A percentile compares a stretch with the other conserved stretches of the same genome.
phyloP scores from a whole-genome alignment of 1,284 basidiomycete species.

The Melampsora occidentalis region DNA sequence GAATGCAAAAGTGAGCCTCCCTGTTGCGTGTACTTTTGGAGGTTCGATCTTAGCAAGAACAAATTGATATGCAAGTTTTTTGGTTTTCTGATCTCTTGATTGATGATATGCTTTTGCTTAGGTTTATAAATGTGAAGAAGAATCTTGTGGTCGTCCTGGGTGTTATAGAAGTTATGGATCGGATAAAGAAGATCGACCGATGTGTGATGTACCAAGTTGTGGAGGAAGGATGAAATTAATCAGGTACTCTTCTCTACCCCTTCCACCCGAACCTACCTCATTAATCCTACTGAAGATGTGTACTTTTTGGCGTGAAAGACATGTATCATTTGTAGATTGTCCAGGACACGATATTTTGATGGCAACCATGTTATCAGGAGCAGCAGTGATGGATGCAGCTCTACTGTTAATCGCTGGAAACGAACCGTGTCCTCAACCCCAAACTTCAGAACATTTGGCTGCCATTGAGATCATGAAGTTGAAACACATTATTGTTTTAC shows the following conservation, averaged over 20 bases:
- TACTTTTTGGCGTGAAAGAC: no score
- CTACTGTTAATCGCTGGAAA: slow-evolving; percentile 92
- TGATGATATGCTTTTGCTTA: slow-evolving; percentile 53
- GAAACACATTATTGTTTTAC: slow-evolving; percentile 94
- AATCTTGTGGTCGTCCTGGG: slow-evolving; percentile 84
- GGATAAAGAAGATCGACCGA: slow-evolving; percentile 87
- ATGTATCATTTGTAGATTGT: slow-evolving; percentile 55
- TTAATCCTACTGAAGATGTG: no score
- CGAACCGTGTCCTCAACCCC: slow-evolving; percentile 97
- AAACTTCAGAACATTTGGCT: slow-evolving; percentile 96
- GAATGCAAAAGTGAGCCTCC: slow-evolving; percentile 81
- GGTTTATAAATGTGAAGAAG: slow-evolving; percentile 98
- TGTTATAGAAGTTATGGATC: slow-evolving; percentile 92
- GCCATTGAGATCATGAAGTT: slow-evolving; percentile 99
- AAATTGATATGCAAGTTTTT: no score
- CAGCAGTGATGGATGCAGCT: slow-evolving; percentile 97
- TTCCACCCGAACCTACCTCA: no score
- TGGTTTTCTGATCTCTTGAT: no score
- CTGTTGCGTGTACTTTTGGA: background rate
- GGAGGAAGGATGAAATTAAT: slow-evolving; percentile 83
- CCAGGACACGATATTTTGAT: slow-evolving; percentile 68
- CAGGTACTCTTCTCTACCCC: slow-evolving; percentile 62
- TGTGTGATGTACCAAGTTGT: slow-evolving; percentile 89
- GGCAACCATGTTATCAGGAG: slow-evolving; percentile 99
- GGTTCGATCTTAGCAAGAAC: no score